Evolutionary conservation across 1,284 basidiomycete species (phyloP).

Genomic region (Lignosus rhinocerotis): DNA sequence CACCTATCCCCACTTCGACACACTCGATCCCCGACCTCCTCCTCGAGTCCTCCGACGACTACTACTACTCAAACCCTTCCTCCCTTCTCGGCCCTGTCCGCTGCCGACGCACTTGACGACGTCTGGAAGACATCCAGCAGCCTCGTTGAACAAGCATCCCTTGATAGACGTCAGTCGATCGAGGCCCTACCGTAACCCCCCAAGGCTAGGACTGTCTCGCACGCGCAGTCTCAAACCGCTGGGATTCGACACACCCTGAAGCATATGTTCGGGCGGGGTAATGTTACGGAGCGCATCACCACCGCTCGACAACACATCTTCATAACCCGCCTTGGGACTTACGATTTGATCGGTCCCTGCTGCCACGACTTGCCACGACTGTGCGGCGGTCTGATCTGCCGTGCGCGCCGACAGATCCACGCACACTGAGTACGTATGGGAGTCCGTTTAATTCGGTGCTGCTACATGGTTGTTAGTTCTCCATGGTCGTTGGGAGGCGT

Average conservation of each 20-base stretch:
- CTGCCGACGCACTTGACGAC: too few species aligned
- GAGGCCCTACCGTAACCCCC: too few species aligned
- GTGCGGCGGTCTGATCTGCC: not conserved
- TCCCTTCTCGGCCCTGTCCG: too few species aligned
- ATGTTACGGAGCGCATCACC: not conserved
- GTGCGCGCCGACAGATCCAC: conserved; percentile 1
- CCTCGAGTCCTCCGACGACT: too few species aligned
- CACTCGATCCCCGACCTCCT: too few species aligned
- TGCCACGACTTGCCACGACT: conserved; percentile 3
- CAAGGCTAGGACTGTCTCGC: too few species aligned
- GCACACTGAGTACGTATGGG: not conserved
- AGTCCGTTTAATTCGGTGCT: conserved; percentile 1
- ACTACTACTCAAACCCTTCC: too few species aligned
- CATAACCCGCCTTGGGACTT: not conserved
- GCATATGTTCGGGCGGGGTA: not conserved
- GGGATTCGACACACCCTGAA: not conserved
- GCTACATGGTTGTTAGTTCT: not conserved
- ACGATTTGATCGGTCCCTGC: conserved; percentile 11
- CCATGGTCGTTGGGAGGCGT: not conserved
- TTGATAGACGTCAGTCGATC: too few species aligned
- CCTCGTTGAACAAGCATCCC: too few species aligned
- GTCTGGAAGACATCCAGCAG: too few species aligned
- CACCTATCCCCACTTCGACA: too few species aligned
- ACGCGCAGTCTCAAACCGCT: not conserved
- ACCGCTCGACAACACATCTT: not conserved